These are phyloP conservation scores for Phlyctochytrium bullatum DNA, from an alignment of 192 early-diverging fungal genomes.

Conservation along the genomic window DNA sequence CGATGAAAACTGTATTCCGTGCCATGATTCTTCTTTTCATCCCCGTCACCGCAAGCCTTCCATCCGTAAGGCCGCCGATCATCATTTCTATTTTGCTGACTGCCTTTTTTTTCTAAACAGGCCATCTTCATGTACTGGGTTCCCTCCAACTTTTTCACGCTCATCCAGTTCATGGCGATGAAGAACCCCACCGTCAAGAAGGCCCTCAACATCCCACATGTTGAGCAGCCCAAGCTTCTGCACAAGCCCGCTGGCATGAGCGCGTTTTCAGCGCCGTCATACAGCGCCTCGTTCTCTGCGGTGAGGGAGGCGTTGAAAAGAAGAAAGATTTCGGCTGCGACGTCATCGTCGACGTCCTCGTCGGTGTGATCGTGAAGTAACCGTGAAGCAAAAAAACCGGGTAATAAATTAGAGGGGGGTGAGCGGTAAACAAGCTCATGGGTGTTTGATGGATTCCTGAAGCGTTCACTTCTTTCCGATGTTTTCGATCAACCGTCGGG, in stretches of 20 bases:
- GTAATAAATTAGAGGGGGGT: no score
- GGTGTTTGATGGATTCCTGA: no score
- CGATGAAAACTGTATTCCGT: slow-evolving; percentile 33
- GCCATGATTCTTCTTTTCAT: slow-evolving; percentile 20
- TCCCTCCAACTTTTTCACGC: slow-evolving; percentile 68
- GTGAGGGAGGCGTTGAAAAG: no score
- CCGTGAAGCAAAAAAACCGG: no score
- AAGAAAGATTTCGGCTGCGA: no score
- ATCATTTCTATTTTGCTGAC: background rate
- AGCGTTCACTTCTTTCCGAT: background rate
- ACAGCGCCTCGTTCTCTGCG: no score
- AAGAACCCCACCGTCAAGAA: slow-evolving; percentile 55
- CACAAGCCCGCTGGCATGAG: background rate
- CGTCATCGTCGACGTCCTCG: no score
- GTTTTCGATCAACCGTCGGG: background rate
- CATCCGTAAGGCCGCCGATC: slow-evolving; percentile 27
- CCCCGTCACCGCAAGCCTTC: slow-evolving; percentile 29
- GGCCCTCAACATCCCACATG: slow-evolving; percentile 62
- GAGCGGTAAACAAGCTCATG: no score
- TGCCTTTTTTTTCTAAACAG: slow-evolving; percentile 33
- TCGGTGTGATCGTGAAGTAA: no score
- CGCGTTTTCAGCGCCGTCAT: background rate
- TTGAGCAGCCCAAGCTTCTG: no score
- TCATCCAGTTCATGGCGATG: slow-evolving; percentile 67
- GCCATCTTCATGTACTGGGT: slow-evolving; percentile 85